Evolutionary conservation across 345 rosid genomes (phyloP), one percentile per base, ranked within the genome.

Genomic region (Barbarea vulgaris): DNA sequence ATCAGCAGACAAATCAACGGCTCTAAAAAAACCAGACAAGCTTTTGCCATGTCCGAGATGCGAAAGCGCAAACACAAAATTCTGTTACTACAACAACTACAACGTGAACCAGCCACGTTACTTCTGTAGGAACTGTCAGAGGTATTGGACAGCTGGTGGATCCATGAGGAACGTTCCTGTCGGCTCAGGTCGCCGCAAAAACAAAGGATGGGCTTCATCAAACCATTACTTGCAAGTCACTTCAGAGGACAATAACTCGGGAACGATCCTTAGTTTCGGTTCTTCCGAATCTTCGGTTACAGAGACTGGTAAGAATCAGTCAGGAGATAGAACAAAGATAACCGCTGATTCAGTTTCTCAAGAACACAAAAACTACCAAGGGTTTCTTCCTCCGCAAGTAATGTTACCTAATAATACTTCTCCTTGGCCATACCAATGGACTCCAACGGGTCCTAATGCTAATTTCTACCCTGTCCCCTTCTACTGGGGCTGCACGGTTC

Each of bases 61-160:
- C 77, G 85, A 88, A 70, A 93, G 97, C 70, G 73, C 74, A 76
- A 89, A 93, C 75, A 93, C 97, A 28, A 90, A 90, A 57, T 93
- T 93, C 81, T 93, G 98, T 67, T 93, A 93, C 81, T 93, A 86
- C 75, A 93, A 93, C 81, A 93, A 90, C 72, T 90, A 90, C 85
- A 93, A 87, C 64, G 86, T 86, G 74, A 93, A 85, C 76, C 98
- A 93, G 84, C 98, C 98, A 1, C 87, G 98, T 42, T 87, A 93
- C 84, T 90, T 88, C 79, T 93, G 98, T 80, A 87, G 87, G 62
- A 89, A 85, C 75, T 93, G 98, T 76, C 96, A 93, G 66, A 84
- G 98, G 76, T 93, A 93, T 77, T 90, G 98, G 98, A 93, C 96
- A 14, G 89, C 93, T 1, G 97, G 97, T 33, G 97, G 97, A 37